Base-by-base conservation (phyloP, 345 rosid species). In the Microcos paniculata region DNA sequence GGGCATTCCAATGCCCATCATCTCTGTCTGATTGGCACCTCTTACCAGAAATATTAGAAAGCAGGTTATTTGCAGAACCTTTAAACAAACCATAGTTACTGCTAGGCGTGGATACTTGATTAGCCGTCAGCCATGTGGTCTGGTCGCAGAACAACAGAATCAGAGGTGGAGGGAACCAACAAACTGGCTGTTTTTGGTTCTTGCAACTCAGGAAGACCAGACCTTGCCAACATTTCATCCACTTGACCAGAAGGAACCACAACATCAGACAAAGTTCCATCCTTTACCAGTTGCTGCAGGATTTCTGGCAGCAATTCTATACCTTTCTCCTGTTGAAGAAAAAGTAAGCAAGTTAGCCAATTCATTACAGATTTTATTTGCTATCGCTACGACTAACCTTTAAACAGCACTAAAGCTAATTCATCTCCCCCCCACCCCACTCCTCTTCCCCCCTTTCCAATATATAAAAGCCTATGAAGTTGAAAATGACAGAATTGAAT, bases 261-360 rank as follows among this genome's bases (percentile, higher is more conserved):
- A 71, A 45, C 72, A 49, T 81, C 84, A 24, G 84, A 80, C 77
- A 76, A 71, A 55, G 79, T 84, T 78, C 93, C 94, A 56, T 85
- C 69, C 82, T 82, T 88, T 33, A 88, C 75, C 75, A 83, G 87
- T 65, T 90, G 93, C 87, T 84, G 97, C 79, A 90, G 87, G 28
- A 85, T 79, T 66, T 77, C 90, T 62, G 99, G 94, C 74, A 96
- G 86, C 84, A 92, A 77, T 69, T 84, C 90, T 57, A 90, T 81
- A 71, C 88, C 83, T 78, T 81, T 84, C 73, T 80, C 92, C 98
- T 94, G 90, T 84, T 78, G 26, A 85, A 72, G 77, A 70, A 56
- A 51, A 77, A 49, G 38, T 59, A 77, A 77, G 19, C 55, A 72
- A 74, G 76, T 84, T 56, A 75, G 57, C 51, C 57, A 40, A 57